Evolutionary conservation across 805 yeast genomes (phyloP), one percentile per base, ranked within the genome.

Genomic region (Kluyveromyces siamensis): DNA sequence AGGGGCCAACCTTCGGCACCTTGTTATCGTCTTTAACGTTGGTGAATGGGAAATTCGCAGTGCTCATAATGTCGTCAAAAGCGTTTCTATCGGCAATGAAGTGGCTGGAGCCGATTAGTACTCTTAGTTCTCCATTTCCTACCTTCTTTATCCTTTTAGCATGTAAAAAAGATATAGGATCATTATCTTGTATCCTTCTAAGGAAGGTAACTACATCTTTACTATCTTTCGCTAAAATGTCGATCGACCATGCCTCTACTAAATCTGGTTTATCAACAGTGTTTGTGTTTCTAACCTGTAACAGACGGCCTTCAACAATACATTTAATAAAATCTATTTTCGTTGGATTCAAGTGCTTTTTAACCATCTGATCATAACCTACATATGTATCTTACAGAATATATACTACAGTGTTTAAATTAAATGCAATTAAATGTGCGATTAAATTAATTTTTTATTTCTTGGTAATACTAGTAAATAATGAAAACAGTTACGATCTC

Each of bases 1-100:
- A 71, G 0, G 97, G 95, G n/a, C 77, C 74, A 48, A 72, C 72
- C 25, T 58, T 58, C 0, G 97, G 93, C 1, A 87, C 77, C 4
- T 65, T 49, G 2, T 60, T 51, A 25, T 53, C 39, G 27, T 40
- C 44, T 18, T 42, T 54, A 16, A 65, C 37, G n/a, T 56, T 53
- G 6, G 52, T 27, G 44, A 50, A 69, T 2, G 49, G 40, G 18
- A 66, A 48, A 2, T 53, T 47, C 10, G 49, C 33, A 1, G 51
- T 40, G 2, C 47, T 41, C 18, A 70, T 44, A 2, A 50, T 50
- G 1, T 49, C 38, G 8, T 51, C 53, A 2, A 75, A 54, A 2
- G 58, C 51, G 1, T 52, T 52, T 11, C 65, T 50, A 1, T 66
- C 63, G 4, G 58, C 48, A 19, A 70, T 58, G 18, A 67, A 62